phyloP scores from a whole-genome alignment of 2,329 filamentous ascomycete species.

The Diaporthe citriasiana region DNA sequence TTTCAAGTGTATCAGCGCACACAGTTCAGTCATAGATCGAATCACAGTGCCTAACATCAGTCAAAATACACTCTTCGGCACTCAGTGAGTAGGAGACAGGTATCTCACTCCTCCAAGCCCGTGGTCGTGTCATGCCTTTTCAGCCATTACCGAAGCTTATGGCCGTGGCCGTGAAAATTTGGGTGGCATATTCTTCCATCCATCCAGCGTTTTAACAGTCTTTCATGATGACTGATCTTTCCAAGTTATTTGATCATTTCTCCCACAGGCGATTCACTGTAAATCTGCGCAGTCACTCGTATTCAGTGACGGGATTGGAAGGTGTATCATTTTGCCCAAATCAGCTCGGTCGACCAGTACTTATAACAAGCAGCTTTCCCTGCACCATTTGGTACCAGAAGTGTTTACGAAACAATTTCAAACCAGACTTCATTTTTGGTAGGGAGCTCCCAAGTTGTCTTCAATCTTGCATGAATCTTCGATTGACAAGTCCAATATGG shows the following conservation, averaged over 20 bases:
- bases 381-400: too few relatives aligned
- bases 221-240: not conserved
- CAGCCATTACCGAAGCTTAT: fast-evolving
- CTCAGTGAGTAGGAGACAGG: not conserved
- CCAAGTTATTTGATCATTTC: not conserved
- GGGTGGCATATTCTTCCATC: not conserved
- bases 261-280: not conserved
- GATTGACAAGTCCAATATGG: not conserved
- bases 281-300: not conserved
- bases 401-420: fast-evolving
- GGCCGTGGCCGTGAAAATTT: not conserved
- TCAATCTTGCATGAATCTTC: too few relatives aligned
- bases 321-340: not conserved
- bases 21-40: not conserved
- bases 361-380: not conserved
- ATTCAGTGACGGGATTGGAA: not conserved
- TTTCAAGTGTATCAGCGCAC: fast-evolving
- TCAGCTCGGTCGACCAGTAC: not conserved
- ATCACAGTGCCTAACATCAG: not conserved
- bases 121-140: not conserved
- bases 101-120: fast-evolving
- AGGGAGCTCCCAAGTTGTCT: not conserved
- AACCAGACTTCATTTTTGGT: not conserved
- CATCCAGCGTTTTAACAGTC: too few relatives aligned
- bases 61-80: not conserved